Conservation (phyloP, 2,329 filamentous ascomycete genomes). For the Cercospora sp. region DNA sequence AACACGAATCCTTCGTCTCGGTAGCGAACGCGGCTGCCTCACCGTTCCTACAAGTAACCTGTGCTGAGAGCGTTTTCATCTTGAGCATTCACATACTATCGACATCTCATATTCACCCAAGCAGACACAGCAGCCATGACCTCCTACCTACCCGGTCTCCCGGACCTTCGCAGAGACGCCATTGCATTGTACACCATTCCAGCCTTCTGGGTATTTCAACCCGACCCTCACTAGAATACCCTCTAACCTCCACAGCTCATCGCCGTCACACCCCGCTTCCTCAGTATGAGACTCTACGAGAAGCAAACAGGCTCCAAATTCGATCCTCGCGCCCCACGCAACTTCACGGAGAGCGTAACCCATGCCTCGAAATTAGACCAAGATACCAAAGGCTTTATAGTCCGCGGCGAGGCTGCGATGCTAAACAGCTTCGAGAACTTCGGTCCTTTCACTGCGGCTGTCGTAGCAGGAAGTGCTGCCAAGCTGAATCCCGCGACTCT, state of each 20-base stretch:
- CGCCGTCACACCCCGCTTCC: conserved; percentile 40
- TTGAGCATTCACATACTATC: not conserved
- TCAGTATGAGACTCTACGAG: conserved; percentile 30
- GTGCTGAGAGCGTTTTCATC: not conserved
- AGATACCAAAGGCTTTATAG: conserved; percentile 39
- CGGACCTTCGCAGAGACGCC: conserved; percentile 29
- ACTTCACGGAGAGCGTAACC: conserved; percentile 31
- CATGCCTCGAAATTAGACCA: conserved; percentile 38
- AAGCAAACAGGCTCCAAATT: conserved; percentile 23
- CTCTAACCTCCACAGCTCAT: conserved; percentile 23
- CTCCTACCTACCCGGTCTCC: conserved; percentile 27
- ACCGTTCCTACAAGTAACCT: not conserved
- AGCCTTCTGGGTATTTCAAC: conserved; percentile 34
- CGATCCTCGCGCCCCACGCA: conserved; percentile 38
- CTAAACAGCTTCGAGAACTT: conserved; percentile 46
- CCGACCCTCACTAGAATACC: conserved; percentile 33
- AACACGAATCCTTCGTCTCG: conserved; percentile 4
- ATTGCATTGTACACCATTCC: conserved; percentile 37
- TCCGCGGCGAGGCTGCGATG: conserved; percentile 43
- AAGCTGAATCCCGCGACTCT: conserved; percentile 33
- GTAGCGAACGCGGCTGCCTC: not conserved
- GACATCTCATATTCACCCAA: not conserved
- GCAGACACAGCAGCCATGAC: conserved; percentile 23
- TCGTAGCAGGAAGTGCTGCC: conserved; percentile 44
- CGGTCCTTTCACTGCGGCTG: conserved; percentile 43